A percentile compares a stretch with the other conserved stretches of the same genome.
phyloP scores from a whole-genome alignment of 768 basidiomycete genomes.

The Russula earlei region DNA sequence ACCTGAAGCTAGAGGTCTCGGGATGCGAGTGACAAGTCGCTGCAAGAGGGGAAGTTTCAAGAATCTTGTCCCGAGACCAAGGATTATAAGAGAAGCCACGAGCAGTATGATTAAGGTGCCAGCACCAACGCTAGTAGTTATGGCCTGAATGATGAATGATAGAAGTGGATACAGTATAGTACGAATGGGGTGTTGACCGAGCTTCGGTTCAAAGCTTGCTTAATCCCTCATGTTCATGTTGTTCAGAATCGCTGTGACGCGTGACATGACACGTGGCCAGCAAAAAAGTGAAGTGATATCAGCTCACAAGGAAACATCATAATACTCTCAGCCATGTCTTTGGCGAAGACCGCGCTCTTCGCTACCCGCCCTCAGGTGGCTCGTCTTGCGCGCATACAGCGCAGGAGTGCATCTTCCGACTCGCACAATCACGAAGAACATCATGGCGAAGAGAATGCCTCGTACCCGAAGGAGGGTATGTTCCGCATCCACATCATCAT shows the following conservation, averaged over 20 bases:
- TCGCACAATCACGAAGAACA: constrained; percentile 28
- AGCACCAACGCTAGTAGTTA: constrained; percentile 7
- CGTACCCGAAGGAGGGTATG: constrained; percentile 55
- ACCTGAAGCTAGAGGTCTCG: background rate
- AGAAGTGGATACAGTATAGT: background rate
- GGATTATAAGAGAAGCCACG: background rate
- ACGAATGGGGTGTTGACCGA: background rate
- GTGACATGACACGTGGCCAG: background rate
- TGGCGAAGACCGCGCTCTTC: constrained; percentile 9
- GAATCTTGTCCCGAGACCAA: constrained; percentile 3
- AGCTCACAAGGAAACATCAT: background rate
- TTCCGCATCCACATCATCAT: background rate
- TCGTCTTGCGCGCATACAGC: constrained; percentile 16
- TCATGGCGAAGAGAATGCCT: constrained; percentile 34
- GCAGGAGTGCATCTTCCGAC: constrained; percentile 22
- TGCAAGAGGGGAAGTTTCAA: background rate
- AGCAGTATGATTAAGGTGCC: constrained; percentile 13
- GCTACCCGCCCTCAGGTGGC: constrained; percentile 6
- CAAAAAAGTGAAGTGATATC: too few species aligned
- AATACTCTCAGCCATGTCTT: constrained; percentile 6
- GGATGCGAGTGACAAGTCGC: background rate
- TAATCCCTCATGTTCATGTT: too few species aligned
- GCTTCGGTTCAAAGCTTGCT: background rate
- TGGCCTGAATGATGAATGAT: constrained; percentile 8
- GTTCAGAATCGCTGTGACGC: too few species aligned